Conservation (phyloP, 176 grass and related monocot genomes). For the Carex pumila region DNA sequence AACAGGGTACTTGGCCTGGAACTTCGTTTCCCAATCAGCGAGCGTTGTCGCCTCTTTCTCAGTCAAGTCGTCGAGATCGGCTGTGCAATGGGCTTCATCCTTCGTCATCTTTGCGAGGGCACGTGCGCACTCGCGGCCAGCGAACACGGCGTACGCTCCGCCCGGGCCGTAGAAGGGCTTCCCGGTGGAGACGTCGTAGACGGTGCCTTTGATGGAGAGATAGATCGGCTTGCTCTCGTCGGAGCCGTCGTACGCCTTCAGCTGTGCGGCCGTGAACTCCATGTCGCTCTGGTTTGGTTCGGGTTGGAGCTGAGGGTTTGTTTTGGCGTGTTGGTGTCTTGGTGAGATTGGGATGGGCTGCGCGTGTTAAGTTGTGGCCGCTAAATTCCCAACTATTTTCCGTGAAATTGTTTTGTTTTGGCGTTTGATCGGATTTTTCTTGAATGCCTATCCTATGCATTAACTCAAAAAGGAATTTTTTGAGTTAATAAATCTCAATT, state of each 20-base stretch:
- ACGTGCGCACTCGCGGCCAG: slow-evolving; percentile 78
- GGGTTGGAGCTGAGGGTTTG: not conserved
- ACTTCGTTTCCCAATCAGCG: slow-evolving; percentile 91
- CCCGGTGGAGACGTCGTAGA: slow-evolving; percentile 84
- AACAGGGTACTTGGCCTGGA: slow-evolving; percentile 90
- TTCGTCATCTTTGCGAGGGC: slow-evolving; percentile 96
- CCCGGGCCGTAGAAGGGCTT: slow-evolving; percentile 87
- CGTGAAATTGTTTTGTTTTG: no score
- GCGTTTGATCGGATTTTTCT: no score
- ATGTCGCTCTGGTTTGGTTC: not conserved
- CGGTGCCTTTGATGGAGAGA: slow-evolving; percentile 62
- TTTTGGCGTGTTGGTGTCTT: no score
- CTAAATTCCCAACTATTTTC: no score
- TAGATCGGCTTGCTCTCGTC: slow-evolving; percentile 86
- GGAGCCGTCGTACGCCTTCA: slow-evolving; percentile 64
- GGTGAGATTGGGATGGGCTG: not conserved
- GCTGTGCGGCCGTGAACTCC: slow-evolving; percentile 81
- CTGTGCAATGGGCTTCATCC: slow-evolving; percentile 49
- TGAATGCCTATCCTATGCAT: no score
- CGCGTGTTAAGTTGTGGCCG: not conserved
- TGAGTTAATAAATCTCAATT: no score
- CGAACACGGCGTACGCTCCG: slow-evolving; percentile 75
- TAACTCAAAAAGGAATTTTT: no score
- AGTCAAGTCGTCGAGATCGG: slow-evolving; percentile 57
- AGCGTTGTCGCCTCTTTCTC: slow-evolving; percentile 83